Conservation (phyloP, 2,329 filamentous ascomycete genomes). For the Didymella pinodella region DNA sequence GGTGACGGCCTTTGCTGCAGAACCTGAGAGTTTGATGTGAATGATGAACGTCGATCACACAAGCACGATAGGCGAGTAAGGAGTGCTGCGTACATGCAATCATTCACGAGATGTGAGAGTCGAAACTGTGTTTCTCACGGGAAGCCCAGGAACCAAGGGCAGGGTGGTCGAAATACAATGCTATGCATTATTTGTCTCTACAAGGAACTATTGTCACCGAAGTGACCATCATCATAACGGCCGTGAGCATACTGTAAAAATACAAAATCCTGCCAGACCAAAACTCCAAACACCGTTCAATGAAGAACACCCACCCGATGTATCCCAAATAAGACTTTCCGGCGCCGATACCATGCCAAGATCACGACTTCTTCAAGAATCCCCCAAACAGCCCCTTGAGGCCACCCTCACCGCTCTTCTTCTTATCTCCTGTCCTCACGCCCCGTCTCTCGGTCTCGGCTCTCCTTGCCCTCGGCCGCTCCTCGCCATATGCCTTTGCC, state of each 20-base stretch:
- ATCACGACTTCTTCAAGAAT: slow-evolving; percentile 36
- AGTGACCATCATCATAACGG: slow-evolving; percentile 1
- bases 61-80: too few species aligned
- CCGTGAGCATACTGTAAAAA: slow-evolving; percentile 20
- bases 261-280: slow-evolving; percentile 16
- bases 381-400: slow-evolving; percentile 46
- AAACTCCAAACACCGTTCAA: slow-evolving; percentile 1
- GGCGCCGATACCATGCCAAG: slow-evolving; percentile 1
- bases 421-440: slow-evolving; percentile 32
- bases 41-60: too few species aligned
- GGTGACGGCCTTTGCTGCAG: too few species aligned
- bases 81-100: too few species aligned
- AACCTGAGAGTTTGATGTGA: too few species aligned
- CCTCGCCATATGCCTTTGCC: slow-evolving; percentile 36
- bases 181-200: too few species aligned
- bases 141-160: too few species aligned
- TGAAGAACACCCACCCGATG: slow-evolving; percentile 15
- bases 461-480: slow-evolving; percentile 32
- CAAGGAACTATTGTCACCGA: not conserved
- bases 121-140: too few species aligned
- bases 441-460: slow-evolving; percentile 25
- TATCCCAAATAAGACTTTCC: slow-evolving; percentile 6
- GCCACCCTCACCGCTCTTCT: slow-evolving; percentile 41
- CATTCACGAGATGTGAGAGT: too few species aligned
- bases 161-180: too few species aligned